These are phyloP conservation scores for Fusarium palustre DNA, from an alignment of 2,329 filamentous ascomycete genomes.

Conservation along the genomic window DNA sequence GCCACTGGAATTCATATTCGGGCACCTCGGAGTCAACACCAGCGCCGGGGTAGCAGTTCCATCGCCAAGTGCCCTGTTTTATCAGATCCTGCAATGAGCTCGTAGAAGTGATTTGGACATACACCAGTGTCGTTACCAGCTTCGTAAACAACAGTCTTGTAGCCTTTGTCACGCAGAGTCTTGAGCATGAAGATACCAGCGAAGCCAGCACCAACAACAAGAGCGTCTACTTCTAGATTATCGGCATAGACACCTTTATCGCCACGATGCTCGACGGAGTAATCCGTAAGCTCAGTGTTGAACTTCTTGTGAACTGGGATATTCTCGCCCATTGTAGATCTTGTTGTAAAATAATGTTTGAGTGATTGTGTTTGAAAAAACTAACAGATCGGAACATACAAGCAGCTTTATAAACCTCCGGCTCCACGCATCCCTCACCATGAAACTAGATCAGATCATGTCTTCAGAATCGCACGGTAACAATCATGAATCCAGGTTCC, in stretches of 20 bases:
- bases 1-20: conserved; percentile 65
- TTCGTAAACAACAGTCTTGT: conserved; percentile 63
- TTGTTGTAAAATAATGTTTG: too few relatives aligned
- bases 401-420: too few relatives aligned
- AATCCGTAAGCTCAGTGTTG: conserved; percentile 57
- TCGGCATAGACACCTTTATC: conserved; percentile 56
- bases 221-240: conserved; percentile 58
- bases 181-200: conserved; percentile 65
- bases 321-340: conserved; percentile 34
- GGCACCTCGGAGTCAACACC: conserved; percentile 66
- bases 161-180: conserved; percentile 62
- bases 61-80: conserved; percentile 55
- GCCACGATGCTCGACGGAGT: conserved; percentile 47
- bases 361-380: too few relatives aligned
- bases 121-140: conserved; percentile 62
- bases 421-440: too few relatives aligned
- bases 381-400: too few relatives aligned
- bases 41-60: conserved; percentile 68
- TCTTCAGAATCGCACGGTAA: too few relatives aligned
- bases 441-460: too few relatives aligned
- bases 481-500: too few relatives aligned
- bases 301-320: conserved; percentile 52
- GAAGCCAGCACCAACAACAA: conserved; percentile 61
- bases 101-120: background rate
- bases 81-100: background rate